Evolutionary conservation across 2,329 filamentous ascomycete species (phyloP).

Genomic region (Trichoderma breve): DNA sequence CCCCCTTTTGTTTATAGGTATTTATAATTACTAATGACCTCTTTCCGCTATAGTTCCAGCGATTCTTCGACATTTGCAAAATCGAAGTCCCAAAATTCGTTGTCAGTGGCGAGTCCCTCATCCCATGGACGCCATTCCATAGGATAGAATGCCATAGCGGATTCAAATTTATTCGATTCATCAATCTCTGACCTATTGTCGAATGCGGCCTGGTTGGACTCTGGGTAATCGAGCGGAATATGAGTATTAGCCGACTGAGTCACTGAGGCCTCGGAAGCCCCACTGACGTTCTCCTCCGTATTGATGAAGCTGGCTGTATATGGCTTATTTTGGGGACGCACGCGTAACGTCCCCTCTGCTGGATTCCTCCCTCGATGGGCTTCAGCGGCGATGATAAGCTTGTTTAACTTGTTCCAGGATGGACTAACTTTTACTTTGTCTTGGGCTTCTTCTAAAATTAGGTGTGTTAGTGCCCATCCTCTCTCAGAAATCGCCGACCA

Average conservation of each 20-base stretch:
- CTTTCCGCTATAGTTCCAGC: too few relatives aligned
- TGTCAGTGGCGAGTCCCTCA: background rate
- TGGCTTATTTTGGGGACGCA: background rate
- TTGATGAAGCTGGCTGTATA: background rate
- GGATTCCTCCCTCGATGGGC: background rate
- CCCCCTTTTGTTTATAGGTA: background rate
- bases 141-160: background rate
- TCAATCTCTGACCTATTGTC: background rate
- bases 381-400: background rate
- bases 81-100: background rate
- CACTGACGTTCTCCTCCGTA: background rate
- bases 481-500: slow-evolving; percentile 23
- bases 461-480: background rate
- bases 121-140: background rate
- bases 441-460: background rate
- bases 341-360: background rate
- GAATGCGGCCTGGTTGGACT: background rate
- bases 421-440: background rate
- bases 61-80: background rate
- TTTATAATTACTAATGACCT: background rate
- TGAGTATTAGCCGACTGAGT: background rate
- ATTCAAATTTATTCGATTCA: background rate
- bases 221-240: background rate
- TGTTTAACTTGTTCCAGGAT: background rate
- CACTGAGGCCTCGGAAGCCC: background rate